Conservation (phyloP, 345 rosid species). For the Eucalyptus tenuipes region DNA sequence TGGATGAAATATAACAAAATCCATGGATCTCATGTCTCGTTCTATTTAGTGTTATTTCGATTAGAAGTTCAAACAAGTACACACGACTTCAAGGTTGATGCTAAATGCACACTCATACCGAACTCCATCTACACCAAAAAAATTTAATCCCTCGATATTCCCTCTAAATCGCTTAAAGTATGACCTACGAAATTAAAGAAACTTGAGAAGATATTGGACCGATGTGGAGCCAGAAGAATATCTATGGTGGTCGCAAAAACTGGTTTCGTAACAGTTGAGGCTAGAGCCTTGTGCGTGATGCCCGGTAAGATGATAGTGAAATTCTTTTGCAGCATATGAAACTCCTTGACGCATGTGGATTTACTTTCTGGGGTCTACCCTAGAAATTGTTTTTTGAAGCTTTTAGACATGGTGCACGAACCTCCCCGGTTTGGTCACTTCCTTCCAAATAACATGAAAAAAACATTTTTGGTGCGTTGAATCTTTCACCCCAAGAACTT, state of each 20-base stretch:
- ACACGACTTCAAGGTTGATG: no score
- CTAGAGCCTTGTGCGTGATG: slow-evolving; percentile 67
- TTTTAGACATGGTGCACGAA: not conserved
- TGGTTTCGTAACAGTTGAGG: slow-evolving; percentile 77
- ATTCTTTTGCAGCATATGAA: not conserved
- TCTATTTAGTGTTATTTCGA: no score
- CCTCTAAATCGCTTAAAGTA: not conserved
- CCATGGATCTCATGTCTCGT: no score
- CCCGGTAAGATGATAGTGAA: slow-evolving; percentile 40
- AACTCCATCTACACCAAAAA: accelerated
- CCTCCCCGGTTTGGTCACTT: not conserved
- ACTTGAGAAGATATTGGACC: slow-evolving; percentile 68
- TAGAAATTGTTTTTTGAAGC: not conserved
- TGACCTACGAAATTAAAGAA: slow-evolving; percentile 44
- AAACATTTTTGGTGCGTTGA: not conserved
- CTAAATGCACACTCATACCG: no score
- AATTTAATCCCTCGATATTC: no score
- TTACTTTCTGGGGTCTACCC: not conserved
- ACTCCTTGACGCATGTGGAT: not conserved
- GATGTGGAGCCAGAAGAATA: slow-evolving; percentile 41
- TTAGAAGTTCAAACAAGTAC: accelerated
- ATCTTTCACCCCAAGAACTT: accelerated
- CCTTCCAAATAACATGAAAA: not conserved
- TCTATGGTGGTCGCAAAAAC: slow-evolving; percentile 86
- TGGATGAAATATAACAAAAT: no score